Conservation (phyloP, 495 filamentous ascomycete species). For the Podospora fimiseda region DNA sequence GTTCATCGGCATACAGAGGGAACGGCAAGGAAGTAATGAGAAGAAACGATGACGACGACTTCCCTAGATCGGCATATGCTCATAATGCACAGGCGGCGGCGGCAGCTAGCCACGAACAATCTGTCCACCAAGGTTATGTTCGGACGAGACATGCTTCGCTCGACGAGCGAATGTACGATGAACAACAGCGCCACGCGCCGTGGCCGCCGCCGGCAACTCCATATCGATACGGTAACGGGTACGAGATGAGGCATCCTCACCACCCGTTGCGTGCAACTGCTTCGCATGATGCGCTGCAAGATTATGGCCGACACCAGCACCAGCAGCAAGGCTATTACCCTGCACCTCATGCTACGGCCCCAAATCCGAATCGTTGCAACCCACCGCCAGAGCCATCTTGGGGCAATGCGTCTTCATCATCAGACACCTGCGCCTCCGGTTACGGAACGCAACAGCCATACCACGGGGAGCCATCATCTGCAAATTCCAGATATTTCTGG, state of each 20-base stretch:
- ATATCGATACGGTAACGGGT: not conserved
- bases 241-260: not conserved
- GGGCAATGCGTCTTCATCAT: not conserved
- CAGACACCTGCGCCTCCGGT: not conserved
- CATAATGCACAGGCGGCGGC: not conserved
- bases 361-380: not conserved
- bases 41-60: not conserved
- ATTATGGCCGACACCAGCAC: not conserved
- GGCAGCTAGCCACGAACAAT: not conserved
- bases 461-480: not conserved
- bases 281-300: not conserved
- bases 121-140: constrained; percentile 1
- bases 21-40: not conserved
- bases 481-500: not conserved
- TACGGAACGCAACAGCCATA: not conserved
- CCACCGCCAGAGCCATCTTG: not conserved
- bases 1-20: constrained; percentile 13
- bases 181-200: not conserved
- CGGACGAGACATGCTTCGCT: constrained; percentile 13
- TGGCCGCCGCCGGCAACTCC: not conserved
- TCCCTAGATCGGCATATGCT: not conserved
- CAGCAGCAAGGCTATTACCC: not conserved
- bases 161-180: constrained; percentile 13
- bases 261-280: not conserved
- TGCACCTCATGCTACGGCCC: not conserved